These are phyloP conservation scores for Mortierella hygrophila DNA, from an alignment of 192 early-diverging fungal genomes.

Conservation along the genomic window DNA sequence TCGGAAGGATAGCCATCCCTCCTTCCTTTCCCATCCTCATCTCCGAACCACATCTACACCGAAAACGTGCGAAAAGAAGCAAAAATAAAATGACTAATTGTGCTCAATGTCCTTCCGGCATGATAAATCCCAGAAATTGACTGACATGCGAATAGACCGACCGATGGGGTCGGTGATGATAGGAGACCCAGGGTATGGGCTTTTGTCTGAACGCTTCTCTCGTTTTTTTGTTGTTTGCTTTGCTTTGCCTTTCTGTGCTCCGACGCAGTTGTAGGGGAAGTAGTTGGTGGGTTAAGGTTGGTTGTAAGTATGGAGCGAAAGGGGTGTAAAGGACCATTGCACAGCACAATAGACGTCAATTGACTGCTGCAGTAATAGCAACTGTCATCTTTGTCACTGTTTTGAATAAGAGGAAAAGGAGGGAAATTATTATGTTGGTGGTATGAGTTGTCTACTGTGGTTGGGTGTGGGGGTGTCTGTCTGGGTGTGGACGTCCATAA, in stretches of 20 bases:
- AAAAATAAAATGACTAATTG: background rate
- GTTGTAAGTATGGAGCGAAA: no score
- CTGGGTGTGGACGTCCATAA: background rate
- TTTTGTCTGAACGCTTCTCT: conserved; percentile 1
- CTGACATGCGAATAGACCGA: background rate
- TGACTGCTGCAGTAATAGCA: no score
- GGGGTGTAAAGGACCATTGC: no score
- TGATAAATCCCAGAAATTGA: background rate
- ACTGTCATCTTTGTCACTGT: background rate
- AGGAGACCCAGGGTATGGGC: background rate
- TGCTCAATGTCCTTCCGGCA: background rate
- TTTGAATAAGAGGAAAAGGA: background rate
- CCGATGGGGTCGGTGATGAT: background rate
- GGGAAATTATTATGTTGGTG: background rate
- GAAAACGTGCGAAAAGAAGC: background rate
- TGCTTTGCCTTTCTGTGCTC: background rate
- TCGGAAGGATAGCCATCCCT: no score
- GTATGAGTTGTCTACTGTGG: background rate
- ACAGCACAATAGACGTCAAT: no score
- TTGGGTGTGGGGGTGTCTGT: background rate
- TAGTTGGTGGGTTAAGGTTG: no score
- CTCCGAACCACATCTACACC: no score
- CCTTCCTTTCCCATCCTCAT: no score
- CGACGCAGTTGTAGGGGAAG: background rate
- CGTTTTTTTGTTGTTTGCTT: background rate